These are phyloP conservation scores for Microdochium trichocladiopsis DNA, from an alignment of 2,329 filamentous ascomycete species.

Conservation along the genomic window DNA sequence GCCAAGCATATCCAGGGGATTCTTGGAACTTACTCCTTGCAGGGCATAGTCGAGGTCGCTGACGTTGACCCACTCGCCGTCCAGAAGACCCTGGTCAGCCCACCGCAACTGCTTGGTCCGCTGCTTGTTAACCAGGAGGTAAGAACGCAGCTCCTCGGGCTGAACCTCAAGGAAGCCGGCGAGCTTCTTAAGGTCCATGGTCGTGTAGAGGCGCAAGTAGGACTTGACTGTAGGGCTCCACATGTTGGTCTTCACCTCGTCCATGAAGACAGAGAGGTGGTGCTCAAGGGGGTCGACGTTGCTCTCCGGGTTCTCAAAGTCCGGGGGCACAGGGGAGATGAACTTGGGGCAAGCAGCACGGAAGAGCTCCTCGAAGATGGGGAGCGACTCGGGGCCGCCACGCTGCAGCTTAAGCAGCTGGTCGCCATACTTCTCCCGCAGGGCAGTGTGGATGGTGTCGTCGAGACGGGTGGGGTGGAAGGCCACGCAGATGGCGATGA, in stretches of 20 bases:
- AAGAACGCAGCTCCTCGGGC: slow-evolving; percentile 89
- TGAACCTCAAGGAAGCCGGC: slow-evolving; percentile 95
- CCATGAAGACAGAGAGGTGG: slow-evolving; percentile 97
- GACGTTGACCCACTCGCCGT: slow-evolving; percentile 87
- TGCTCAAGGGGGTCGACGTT: slow-evolving; percentile 98
- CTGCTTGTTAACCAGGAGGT: slow-evolving; percentile 97
- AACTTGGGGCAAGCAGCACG: slow-evolving; percentile 97
- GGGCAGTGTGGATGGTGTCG: slow-evolving; percentile 96
- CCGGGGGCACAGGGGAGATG: slow-evolving; percentile 92
- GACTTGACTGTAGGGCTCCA: slow-evolving; percentile 96
- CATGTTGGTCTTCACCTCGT: slow-evolving; percentile 99
- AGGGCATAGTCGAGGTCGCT: slow-evolving; percentile 97
- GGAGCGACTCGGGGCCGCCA: slow-evolving; percentile 88
- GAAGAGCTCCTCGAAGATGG: slow-evolving; percentile 98
- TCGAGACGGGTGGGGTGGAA: slow-evolving; percentile 96
- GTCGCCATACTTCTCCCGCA: slow-evolving; percentile 98
- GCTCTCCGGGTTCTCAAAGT: slow-evolving; percentile 93
- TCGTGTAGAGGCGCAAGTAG: slow-evolving; percentile 98
- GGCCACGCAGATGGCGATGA: slow-evolving; percentile 97
- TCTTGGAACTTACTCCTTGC: slow-evolving; percentile 64
- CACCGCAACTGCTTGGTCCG: slow-evolving; percentile 93
- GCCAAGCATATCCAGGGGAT: background rate
- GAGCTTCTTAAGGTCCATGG: slow-evolving; percentile 98
- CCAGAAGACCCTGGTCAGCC: slow-evolving; percentile 81
- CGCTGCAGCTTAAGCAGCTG: slow-evolving; percentile 95